These are phyloP conservation scores for Soucietia sequanensis DNA, from an alignment of 805 yeast genomes.

Conservation along the genomic window DNA sequence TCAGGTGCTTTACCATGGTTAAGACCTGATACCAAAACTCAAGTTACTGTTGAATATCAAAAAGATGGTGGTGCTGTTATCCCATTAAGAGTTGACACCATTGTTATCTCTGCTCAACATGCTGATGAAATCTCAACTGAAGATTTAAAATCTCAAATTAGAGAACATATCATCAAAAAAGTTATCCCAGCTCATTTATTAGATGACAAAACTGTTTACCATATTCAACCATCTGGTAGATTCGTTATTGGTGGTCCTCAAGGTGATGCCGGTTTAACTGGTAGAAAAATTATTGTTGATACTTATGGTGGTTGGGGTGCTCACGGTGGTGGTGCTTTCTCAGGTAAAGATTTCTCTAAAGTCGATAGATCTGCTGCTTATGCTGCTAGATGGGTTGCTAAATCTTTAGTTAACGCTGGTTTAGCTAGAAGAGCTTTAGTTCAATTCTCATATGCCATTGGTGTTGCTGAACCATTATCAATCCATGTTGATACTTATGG, in stretches of 20 bases:
- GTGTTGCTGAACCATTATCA: constrained; percentile 99
- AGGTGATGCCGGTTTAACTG: constrained; percentile 99
- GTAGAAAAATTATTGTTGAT: constrained; percentile 99
- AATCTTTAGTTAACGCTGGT: constrained; percentile 92
- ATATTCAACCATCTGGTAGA: constrained; percentile 99
- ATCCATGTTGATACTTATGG: constrained; percentile 98
- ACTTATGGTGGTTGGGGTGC: constrained; percentile 99
- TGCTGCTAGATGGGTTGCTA: constrained; percentile 99
- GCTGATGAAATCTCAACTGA: constrained; percentile 94
- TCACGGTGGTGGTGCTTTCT: constrained; percentile 99
- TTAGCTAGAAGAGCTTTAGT: constrained; percentile 96
- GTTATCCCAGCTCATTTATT: constrained; percentile 88
- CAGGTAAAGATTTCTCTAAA: constrained; percentile 99
- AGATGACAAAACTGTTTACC: constrained; percentile 94
- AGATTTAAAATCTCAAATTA: constrained; percentile 78
- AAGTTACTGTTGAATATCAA: constrained; percentile 96
- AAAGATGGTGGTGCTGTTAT: constrained; percentile 93
- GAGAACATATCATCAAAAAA: constrained; percentile 80
- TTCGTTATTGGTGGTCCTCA: constrained; percentile 99
- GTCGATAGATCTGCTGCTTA: constrained; percentile 99
- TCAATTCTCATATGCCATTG: constrained; percentile 98
- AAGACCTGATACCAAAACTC: constrained; percentile 99
- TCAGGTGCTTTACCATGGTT: constrained; percentile 92
- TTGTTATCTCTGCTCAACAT: constrained; percentile 97
- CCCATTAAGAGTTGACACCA: constrained; percentile 95